phyloP scores from a whole-genome alignment of 345 rosid species.

The Atalantia buxifolia region DNA sequence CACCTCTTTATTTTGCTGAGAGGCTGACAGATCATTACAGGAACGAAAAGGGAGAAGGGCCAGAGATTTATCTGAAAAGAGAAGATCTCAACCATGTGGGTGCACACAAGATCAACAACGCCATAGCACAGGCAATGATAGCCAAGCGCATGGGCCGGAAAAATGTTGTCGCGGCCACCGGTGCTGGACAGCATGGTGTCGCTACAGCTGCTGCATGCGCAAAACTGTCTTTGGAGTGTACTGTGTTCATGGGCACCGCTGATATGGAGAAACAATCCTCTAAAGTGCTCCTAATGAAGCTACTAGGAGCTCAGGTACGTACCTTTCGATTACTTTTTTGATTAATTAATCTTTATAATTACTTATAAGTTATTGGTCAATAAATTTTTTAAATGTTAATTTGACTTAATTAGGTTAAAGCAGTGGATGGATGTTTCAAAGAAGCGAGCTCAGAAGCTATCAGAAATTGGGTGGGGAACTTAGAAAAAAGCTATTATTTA shows the following conservation, averaged over 20 bases:
- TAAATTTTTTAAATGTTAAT: no score
- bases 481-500: slow-evolving; percentile 48
- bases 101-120: slow-evolving; percentile 83
- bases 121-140: slow-evolving; percentile 82
- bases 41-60: slow-evolving; percentile 52
- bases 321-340: no score
- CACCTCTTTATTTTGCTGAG: slow-evolving; percentile 69
- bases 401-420: slow-evolving; percentile 38
- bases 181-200: slow-evolving; percentile 89
- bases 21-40: slow-evolving; percentile 65
- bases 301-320: slow-evolving; percentile 58
- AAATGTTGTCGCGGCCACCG: slow-evolving; percentile 63
- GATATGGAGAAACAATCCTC: slow-evolving; percentile 68
- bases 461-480: slow-evolving; percentile 52
- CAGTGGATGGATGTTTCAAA: slow-evolving; percentile 58
- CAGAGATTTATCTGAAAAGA: slow-evolving; percentile 77
- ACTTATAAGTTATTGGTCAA: no score
- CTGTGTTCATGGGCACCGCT: slow-evolving; percentile 59
- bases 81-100: slow-evolving; percentile 83
- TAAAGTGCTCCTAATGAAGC: slow-evolving; percentile 55
- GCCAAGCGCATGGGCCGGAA: slow-evolving; percentile 71
- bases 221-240: slow-evolving; percentile 60
- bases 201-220: slow-evolving; percentile 89
- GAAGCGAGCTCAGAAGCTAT: slow-evolving; percentile 80
- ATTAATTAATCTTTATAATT: no score